Base-by-base conservation (phyloP, 495 filamentous ascomycete species). In the Clohesyomyces aquaticus region DNA sequence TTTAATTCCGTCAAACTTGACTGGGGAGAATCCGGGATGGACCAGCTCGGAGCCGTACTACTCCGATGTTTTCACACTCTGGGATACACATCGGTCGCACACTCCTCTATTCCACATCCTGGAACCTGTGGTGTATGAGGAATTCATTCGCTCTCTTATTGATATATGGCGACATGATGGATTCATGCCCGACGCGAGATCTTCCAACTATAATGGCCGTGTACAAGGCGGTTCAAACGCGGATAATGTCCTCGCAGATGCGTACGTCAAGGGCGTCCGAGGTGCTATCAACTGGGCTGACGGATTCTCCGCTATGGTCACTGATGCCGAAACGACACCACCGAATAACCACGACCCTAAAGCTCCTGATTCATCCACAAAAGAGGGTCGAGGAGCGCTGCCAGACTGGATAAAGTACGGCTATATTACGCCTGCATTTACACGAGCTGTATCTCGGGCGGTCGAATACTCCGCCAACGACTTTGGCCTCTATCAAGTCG, bases 171-270 rank as follows among this genome's bases (percentile, higher is more conserved):
- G 84, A 8, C 76, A 85, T 63, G 87, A 88, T 11, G 88, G 88
- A 9, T 90, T 81, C 66, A 57, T 75, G 49, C 73, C 73, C 0
- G 74, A 76, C 56, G 74, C 68, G 14, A 68, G 74, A 4, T 75
- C 74, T 3, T 86, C 83, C 12, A 88, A 90, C 71, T 90, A 81
- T 74, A 91, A 89, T 61, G 88, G 88, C 47, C 79, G 82, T 12
- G 81, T 80, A 1, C 88, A 91, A 75, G 90, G 88, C 6, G 88
- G 88, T 8, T 89, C 84, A 6, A 90, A 90, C 63, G 83, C 84
- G 1, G 88, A 91, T 71, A 89, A 88, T 61, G 78, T 91, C 8
- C 80, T 91, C 23, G 88, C 88, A 0, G 88, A 91, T 67, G 87
- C 88, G 1, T 91, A 86, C 63, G 83, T 91, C 32, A 91, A 91